phyloP scores from a whole-genome alignment of 345 rosid species.

The Brassica napus region DNA sequence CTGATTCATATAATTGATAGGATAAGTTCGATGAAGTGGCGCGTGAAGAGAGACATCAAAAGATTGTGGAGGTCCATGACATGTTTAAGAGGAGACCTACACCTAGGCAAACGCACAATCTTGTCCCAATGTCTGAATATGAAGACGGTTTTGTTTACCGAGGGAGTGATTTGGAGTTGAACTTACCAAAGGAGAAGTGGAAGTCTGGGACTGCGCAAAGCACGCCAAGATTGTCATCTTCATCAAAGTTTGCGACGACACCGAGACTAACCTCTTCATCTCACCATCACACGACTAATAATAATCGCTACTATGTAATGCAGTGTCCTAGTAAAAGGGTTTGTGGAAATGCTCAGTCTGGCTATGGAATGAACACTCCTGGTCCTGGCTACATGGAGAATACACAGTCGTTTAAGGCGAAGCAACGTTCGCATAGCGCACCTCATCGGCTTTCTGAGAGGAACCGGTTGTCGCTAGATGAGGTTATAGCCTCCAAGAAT shows the following conservation, averaged over 20 bases:
- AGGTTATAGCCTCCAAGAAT: constrained; percentile 53
- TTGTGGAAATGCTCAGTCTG: constrained; percentile 45
- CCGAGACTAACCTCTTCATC: not conserved
- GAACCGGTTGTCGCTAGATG: constrained; percentile 62
- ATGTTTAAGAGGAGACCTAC: constrained; percentile 47
- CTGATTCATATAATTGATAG: constrained; percentile 9
- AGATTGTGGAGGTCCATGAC: constrained; percentile 56
- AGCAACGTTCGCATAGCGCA: constrained; percentile 63
- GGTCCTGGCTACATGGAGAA: constrained; percentile 82
- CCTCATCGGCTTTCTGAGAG: constrained; percentile 72
- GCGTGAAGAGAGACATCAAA: constrained; percentile 36
- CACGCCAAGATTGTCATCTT: constrained; percentile 58
- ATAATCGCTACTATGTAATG: constrained; percentile 18
- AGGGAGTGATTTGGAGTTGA: constrained; percentile 49
- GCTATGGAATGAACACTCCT: constrained; percentile 44
- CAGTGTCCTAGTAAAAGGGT: constrained; percentile 53
- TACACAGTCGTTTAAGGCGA: constrained; percentile 78
- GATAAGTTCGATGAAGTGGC: constrained; percentile 39
- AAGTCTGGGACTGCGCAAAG: constrained; percentile 41
- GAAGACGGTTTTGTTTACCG: constrained; percentile 45
- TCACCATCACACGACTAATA: not conserved
- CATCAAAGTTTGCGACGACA: not conserved
- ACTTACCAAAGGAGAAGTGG: constrained; percentile 46
- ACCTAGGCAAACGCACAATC: constrained; percentile 33
- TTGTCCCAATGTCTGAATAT: constrained; percentile 41